Evolutionary conservation across 2,329 filamentous ascomycete genomes (phyloP).

Genomic region (Aspergillus arachidicola): DNA sequence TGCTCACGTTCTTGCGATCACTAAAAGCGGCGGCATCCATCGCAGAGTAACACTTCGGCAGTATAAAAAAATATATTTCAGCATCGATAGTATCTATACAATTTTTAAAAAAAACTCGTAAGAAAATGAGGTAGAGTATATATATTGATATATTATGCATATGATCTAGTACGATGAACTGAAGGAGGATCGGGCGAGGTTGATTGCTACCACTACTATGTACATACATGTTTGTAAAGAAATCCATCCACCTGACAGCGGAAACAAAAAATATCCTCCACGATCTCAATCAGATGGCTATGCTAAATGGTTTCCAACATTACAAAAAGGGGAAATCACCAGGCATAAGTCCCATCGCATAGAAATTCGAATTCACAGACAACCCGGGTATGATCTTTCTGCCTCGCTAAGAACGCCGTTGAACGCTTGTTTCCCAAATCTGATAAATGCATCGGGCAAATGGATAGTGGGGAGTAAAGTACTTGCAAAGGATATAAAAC

Average conservation of each 20-base stretch:
- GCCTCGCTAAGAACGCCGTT: conserved; percentile 10
- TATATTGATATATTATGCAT: too few species aligned
- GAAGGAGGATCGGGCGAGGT: conserved; percentile 8
- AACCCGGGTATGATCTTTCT: conserved; percentile 23
- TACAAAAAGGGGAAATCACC: neutral
- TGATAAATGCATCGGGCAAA: conserved; percentile 2
- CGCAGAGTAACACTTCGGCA: too few species aligned
- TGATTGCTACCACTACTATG: conserved; percentile 14
- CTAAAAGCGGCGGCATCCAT: too few species aligned
- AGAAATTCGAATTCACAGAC: conserved; percentile 7
- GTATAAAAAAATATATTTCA: too few species aligned
- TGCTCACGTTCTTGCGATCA: too few species aligned
- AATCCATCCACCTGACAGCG: neutral
- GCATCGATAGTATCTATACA: too few species aligned
- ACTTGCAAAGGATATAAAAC: conserved; percentile 1
- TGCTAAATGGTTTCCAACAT: conserved; percentile 3
- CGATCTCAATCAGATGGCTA: neutral
- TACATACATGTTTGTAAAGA: neutral
- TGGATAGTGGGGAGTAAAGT: neutral
- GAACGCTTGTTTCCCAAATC: conserved; percentile 1
- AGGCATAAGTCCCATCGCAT: conserved; percentile 1
- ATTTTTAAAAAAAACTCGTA: too few species aligned
- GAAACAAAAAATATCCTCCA: neutral
- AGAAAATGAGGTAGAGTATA: too few species aligned
- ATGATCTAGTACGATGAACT: too few species aligned